A percentile compares a stretch with the other conserved stretches of the same genome.
Conservation (phyloP, 2,329 filamentous ascomycete genomes). For the Scorias spongiosa region DNA sequence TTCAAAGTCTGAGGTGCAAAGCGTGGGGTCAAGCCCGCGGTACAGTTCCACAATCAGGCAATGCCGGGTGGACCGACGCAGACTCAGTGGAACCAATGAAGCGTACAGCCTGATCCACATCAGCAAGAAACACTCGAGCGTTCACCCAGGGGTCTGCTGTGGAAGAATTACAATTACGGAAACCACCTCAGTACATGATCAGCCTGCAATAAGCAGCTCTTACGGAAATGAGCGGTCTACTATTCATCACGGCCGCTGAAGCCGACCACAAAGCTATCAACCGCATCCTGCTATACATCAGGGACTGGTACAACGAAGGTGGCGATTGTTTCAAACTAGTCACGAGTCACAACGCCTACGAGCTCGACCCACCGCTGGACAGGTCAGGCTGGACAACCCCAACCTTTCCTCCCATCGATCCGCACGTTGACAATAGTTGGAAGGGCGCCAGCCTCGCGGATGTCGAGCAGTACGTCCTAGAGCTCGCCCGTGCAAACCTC, state of each 20-base stretch:
- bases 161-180: no score
- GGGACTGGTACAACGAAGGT: slow-evolving; percentile 4
- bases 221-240: background rate
- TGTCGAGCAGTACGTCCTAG: slow-evolving; percentile 5
- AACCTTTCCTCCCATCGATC: slow-evolving; percentile 1
- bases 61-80: no score
- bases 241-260: slow-evolving; percentile 7
- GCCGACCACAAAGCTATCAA: slow-evolving; percentile 6
- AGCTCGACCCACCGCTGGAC: slow-evolving; percentile 1
- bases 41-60: no score
- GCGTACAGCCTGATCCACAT: no score
- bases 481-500: background rate
- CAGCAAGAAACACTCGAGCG: no score
- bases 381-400: background rate
- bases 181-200: no score
- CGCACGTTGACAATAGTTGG: slow-evolving; percentile 5
- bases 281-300: slow-evolving; percentile 5
- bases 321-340: slow-evolving; percentile 4
- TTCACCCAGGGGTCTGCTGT: no score
- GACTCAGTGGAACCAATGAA: no score
- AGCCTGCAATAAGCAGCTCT: background rate
- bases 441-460: slow-evolving; percentile 4
- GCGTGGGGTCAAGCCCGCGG: no score
- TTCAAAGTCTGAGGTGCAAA: no score
- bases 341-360: slow-evolving; percentile 3